A percentile compares a stretch with the other conserved stretches of the same genome.
phyloP scores from a whole-genome alignment of 2,329 filamentous ascomycete species.

The Aspergillus caelatus region DNA sequence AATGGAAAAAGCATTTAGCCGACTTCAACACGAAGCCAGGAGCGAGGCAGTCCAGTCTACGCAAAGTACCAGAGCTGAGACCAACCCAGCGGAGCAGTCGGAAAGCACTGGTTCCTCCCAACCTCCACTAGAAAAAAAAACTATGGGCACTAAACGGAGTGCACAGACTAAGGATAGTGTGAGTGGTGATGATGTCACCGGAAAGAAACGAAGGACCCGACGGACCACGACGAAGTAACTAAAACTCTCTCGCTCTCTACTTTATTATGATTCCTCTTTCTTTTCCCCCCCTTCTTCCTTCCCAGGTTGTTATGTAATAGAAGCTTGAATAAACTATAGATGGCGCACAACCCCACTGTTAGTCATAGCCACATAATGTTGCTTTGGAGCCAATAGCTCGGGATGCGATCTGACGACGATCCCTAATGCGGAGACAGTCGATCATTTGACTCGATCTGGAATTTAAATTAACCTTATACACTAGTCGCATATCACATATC shows the following conservation, averaged over 20 bases:
- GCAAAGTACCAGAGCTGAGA: constrained; percentile 12
- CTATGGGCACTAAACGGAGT: constrained; percentile 20
- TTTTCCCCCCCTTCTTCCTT: neutral
- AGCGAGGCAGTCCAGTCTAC: constrained; percentile 22
- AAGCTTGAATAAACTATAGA: neutral
- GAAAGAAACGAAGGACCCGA: constrained; percentile 32
- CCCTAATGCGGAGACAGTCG: constrained; percentile 9
- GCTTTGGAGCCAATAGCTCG: neutral
- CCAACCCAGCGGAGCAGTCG: constrained; percentile 4
- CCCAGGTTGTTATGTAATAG: constrained; percentile 9
- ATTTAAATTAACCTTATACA: neutral
- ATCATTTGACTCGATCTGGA: constrained; percentile 7
- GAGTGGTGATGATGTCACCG: constrained; percentile 17
- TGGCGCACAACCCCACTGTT: neutral
- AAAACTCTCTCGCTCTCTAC: neutral
- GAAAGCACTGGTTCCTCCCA: neutral
- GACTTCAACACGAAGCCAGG: constrained; percentile 61
- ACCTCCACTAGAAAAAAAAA: constrained; percentile 15
- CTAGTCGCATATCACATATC: neutral
- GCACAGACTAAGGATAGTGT: constrained; percentile 13
- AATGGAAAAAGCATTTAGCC: constrained; percentile 73
- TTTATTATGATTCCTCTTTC: neutral
- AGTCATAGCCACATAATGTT: neutral
- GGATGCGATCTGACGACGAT: constrained; percentile 5
- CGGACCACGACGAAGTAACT: constrained; percentile 9